These are phyloP conservation scores for Ogataea sp. DNA, from an alignment of 805 yeast species.

Conservation along the genomic window DNA sequence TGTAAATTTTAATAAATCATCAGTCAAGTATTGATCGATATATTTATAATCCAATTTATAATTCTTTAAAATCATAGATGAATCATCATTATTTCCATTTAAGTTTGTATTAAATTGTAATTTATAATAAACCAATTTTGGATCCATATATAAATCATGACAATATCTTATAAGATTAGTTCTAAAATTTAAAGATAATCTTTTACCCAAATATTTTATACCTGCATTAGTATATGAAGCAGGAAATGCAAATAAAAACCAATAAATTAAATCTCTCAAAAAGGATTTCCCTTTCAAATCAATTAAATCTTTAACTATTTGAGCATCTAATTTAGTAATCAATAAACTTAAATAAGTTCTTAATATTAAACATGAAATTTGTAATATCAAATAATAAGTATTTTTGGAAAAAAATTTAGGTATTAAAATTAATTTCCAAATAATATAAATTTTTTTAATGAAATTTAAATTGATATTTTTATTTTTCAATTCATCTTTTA, in stretches of 20 bases:
- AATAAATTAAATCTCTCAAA: slow-evolving; percentile 66
- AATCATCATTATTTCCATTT: slow-evolving; percentile 22
- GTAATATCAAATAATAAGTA: slow-evolving; percentile 55
- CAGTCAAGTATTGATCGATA: slow-evolving; percentile 81
- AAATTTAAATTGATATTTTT: slow-evolving; percentile 48
- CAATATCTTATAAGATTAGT: slow-evolving; percentile 76
- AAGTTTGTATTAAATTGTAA: slow-evolving; percentile 48
- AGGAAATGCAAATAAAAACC: slow-evolving; percentile 89
- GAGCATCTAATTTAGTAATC: slow-evolving; percentile 87
- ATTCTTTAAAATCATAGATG: slow-evolving; percentile 11
- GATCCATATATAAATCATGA: slow-evolving; percentile 83
- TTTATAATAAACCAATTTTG: slow-evolving; percentile 77
- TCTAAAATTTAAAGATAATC: slow-evolving; percentile 76
- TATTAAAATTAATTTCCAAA: slow-evolving; percentile 68
- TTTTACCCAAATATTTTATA: slow-evolving; percentile 69
- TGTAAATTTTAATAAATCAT: slow-evolving; percentile 75
- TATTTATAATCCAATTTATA: slow-evolving; percentile 41
- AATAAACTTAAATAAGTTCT: slow-evolving; percentile 83
- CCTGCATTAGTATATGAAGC: slow-evolving; percentile 90
- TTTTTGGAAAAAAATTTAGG: slow-evolving; percentile 67
- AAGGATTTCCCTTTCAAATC: slow-evolving; percentile 73
- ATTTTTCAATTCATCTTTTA: slow-evolving; percentile 18
- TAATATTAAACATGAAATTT: slow-evolving; percentile 64
- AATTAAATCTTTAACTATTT: slow-evolving; percentile 81
- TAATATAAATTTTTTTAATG: slow-evolving; percentile 61